Evolutionary conservation across 176 grass and related monocot genomes (phyloP).

Genomic region (Avena atlantica): DNA sequence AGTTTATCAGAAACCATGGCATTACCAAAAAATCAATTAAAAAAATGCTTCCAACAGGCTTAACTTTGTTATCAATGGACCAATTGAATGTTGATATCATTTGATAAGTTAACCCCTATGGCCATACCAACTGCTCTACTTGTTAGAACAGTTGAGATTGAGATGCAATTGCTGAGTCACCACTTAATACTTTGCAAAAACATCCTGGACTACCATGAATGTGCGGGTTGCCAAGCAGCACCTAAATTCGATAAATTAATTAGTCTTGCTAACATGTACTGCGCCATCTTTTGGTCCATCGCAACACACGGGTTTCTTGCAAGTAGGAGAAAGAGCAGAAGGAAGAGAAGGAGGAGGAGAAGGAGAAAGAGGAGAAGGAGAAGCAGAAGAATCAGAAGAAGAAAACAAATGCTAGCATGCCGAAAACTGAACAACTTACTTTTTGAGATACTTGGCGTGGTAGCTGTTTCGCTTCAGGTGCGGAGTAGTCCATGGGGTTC

Average conservation of each 20-base stretch:
- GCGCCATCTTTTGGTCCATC: neutral
- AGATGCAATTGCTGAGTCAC: neutral
- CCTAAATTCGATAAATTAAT: neutral
- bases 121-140: neutral
- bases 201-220: neutral
- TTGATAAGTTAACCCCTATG: neutral
- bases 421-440: slow-evolving; percentile 41
- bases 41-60: neutral
- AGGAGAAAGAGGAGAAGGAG: too few relatives aligned
- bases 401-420: too few relatives aligned
- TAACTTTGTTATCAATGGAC: neutral
- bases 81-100: neutral
- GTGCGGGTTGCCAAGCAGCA: neutral
- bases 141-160: neutral
- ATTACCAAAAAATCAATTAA: neutral
- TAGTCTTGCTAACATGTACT: neutral
- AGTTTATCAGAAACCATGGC: neutral
- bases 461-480: slow-evolving; percentile 43
- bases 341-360: neutral
- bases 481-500: slow-evolving; percentile 73
- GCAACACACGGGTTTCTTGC: neutral
- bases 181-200: neutral
- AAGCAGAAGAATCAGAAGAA: too few relatives aligned
- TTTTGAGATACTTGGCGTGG: slow-evolving; percentile 44
- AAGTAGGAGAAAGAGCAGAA: neutral